Base-by-base conservation (phyloP, 495 filamentous ascomycete species). In the Penicillium canariense region DNA sequence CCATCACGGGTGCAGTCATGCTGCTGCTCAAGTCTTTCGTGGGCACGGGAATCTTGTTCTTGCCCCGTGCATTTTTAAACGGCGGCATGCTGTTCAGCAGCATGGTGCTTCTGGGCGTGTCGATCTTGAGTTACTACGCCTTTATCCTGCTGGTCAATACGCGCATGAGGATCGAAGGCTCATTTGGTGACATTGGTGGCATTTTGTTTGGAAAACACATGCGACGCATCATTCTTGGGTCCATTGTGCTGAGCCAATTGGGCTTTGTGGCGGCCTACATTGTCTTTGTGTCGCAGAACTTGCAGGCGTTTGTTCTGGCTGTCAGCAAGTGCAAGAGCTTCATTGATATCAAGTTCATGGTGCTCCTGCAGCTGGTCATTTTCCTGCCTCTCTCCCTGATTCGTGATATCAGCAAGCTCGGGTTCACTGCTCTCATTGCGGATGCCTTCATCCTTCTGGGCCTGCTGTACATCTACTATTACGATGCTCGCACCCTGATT, bases 261-360 rank as follows among this genome's bases (percentile, higher is more conserved):
- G 94, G 94, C 30, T 98, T 98, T 66, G 89, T 96, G 4, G 86
- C 90, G 6, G 94, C 94, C n/a, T 97, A 97, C 70, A 97, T 96
- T 56, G 94, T 98, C 50, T 98, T 98, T 67, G 96, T 93, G 5
- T 87, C 91, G 8, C 89, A 97, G 67, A 98, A 97, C 55, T 70
- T 98, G 47, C 93, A 96, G 65, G 94, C 94, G 9, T 96, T 98
- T 71, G 87, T 96, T 43, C 81, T 83, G 17, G 85, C 85, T 3
- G 90, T 97, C 43, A 86, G 89, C 49, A 77, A 93, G 54, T 96
- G 93, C 77, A 77, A 81, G 64, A 88, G 84, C 0, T 75, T 81
- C 62, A 89, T 98, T 54, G 83, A 89, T 60, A 89, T 97, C 71
- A 89, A 89, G 56, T 90, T 78, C 68, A 81, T 98, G 70, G 95